Evolutionary conservation across 1,139 yeast genomes (phyloP).

Genomic region (Candida sojae): DNA sequence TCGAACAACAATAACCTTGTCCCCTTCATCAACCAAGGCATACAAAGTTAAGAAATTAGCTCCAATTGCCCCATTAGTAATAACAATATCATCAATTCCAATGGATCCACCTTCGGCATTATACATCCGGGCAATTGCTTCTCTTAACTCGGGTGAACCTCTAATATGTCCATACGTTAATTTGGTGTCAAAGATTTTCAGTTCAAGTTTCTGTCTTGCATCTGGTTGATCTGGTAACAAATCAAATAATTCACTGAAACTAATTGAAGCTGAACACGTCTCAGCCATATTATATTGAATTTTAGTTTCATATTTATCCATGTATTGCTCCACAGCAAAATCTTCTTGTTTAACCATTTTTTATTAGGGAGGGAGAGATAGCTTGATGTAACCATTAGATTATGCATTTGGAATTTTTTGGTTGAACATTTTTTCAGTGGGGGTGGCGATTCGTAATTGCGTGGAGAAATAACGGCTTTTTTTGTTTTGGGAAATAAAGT

Average conservation of each 20-base stretch:
- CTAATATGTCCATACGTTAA: constrained; percentile 51
- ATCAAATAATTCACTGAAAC: constrained; percentile 37
- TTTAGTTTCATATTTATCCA: constrained; percentile 51
- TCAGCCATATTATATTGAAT: constrained; percentile 51
- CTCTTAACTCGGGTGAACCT: constrained; percentile 45
- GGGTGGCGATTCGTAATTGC: too few relatives aligned
- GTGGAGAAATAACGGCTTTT: too few relatives aligned
- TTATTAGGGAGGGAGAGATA: too few relatives aligned
- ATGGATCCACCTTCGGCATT: constrained; percentile 23
- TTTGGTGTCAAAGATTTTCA: constrained; percentile 19
- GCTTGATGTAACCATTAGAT: neutral
- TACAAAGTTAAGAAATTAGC: constrained; percentile 54
- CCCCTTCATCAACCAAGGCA: constrained; percentile 47
- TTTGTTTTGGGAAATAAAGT: too few relatives aligned
- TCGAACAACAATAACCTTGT: constrained; percentile 50
- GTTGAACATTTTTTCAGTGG: too few relatives aligned
- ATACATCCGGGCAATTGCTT: constrained; percentile 37
- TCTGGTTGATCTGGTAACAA: constrained; percentile 22
- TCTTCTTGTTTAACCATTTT: constrained; percentile 31
- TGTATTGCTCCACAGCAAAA: constrained; percentile 59
- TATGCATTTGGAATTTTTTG: too few relatives aligned
- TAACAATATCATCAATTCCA: constrained; percentile 35
- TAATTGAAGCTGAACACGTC: constrained; percentile 52
- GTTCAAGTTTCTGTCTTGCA: constrained; percentile 9
- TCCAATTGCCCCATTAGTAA: constrained; percentile 62